Percentiles rank a stretch among this genome's conserved stretches.
Conservation (phyloP, 345 rosid genomes). For the Murraya koenigii region DNA sequence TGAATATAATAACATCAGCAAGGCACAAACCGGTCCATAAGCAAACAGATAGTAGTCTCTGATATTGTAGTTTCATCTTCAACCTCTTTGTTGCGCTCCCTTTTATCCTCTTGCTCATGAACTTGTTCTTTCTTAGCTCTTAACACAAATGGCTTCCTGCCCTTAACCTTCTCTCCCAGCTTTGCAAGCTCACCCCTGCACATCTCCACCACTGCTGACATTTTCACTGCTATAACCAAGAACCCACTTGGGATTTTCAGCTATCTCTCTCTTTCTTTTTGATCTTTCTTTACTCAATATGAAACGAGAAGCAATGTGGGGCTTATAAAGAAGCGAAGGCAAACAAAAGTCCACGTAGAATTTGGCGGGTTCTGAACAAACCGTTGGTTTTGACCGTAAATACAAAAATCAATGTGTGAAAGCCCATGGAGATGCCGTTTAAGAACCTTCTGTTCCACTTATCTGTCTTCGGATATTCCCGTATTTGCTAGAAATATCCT, state of each 20-base stretch:
- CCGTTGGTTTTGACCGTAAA: not conserved
- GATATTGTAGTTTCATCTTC: slow-evolving; percentile 44
- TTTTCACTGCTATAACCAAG: not conserved
- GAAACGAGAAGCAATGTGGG: no score
- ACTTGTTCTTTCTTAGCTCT: slow-evolving; percentile 24
- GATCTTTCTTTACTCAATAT: no score
- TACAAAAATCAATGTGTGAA: not conserved
- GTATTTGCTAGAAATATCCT: not conserved
- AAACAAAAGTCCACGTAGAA: no score
- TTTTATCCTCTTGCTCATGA: slow-evolving; percentile 26
- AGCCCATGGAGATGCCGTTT: not conserved
- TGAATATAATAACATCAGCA: slow-evolving; percentile 31
- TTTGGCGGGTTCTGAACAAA: not conserved
- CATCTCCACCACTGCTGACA: slow-evolving; percentile 51
- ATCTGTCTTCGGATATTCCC: not conserved
- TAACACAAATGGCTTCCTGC: slow-evolving; percentile 31
- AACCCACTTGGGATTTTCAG: not conserved
- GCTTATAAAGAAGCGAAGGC: no score
- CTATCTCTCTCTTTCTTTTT: not conserved
- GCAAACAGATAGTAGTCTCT: slow-evolving; percentile 62
- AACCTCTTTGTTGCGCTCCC: slow-evolving; percentile 25
- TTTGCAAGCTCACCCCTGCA: slow-evolving; percentile 57
- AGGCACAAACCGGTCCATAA: slow-evolving; percentile 86
- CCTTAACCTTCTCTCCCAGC: slow-evolving; percentile 44
- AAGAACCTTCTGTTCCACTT: no score